phyloP scores from a whole-genome alignment of 768 basidiomycete species.

The Chalciporus pseudorubinellus region DNA sequence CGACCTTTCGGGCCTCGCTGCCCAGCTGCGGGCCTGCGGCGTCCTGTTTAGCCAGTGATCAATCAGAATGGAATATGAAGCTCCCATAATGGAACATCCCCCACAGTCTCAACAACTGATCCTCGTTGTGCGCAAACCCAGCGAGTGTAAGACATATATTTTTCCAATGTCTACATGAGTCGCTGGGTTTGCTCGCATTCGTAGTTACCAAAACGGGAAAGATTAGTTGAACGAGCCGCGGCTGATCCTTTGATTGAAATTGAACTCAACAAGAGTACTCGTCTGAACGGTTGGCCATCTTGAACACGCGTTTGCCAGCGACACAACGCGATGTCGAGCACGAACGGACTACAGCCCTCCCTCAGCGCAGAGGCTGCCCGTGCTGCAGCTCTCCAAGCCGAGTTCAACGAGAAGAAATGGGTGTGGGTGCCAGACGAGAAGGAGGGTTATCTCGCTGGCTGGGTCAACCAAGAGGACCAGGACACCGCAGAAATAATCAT shows the following conservation, averaged over 20 bases:
- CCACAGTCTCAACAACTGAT: neutral
- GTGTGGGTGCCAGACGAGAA: constrained; percentile 95
- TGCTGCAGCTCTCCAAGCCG: constrained; percentile 87
- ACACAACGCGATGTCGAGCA: constrained; percentile 22
- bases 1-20: too few species aligned
- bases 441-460: constrained; percentile 92
- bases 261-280: too few species aligned
- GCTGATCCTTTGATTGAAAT: neutral
- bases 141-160: neutral
- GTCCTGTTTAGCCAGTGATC: neutral
- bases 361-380: constrained; percentile 71
- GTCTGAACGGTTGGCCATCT: neutral
- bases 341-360: constrained; percentile 50
- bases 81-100: neutral
- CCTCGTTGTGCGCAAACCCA: neutral
- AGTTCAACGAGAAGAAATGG: constrained; percentile 98
- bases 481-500: constrained; percentile 83
- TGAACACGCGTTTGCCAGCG: constrained; percentile 12
- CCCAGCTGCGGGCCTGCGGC: neutral
- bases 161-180: too few species aligned
- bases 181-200: too few species aligned
- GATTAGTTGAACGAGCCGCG: constrained; percentile 6
- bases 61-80: neutral
- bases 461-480: constrained; percentile 85
- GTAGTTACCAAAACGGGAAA: constrained; percentile 14